Conservation (phyloP, 495 filamentous ascomycete genomes). For the Hypoxylon lienhwacheense region DNA sequence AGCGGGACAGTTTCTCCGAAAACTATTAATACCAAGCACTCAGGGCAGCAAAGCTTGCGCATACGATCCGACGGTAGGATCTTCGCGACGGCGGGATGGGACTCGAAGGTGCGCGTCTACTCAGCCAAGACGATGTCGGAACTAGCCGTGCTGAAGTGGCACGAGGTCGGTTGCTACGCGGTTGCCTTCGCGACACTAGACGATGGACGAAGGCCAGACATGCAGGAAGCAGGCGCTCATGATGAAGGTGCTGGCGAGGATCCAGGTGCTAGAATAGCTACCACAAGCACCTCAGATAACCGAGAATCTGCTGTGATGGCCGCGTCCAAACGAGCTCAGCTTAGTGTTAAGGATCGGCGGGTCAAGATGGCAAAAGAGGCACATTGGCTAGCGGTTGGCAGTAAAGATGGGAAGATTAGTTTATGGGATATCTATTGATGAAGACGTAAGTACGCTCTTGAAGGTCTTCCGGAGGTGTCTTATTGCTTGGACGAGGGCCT, state of each 20-base stretch:
- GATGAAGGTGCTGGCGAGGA: neutral
- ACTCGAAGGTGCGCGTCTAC: conserved; percentile 78
- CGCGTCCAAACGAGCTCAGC: conserved; percentile 36
- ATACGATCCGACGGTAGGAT: conserved; percentile 81
- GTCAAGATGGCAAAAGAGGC: conserved; percentile 64
- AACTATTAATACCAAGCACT: conserved; percentile 74
- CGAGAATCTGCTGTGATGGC: conserved; percentile 4
- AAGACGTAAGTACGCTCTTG: neutral
- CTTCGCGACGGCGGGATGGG: conserved; percentile 94
- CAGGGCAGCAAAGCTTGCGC: conserved; percentile 79
- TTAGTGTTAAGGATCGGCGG: conserved; percentile 64
- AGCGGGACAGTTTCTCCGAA: conserved; percentile 53
- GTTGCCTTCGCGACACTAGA: conserved; percentile 68
- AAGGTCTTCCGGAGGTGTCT: neutral
- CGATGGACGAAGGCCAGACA: conserved; percentile 6
- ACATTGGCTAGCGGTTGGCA: conserved; percentile 89
- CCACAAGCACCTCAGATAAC: neutral
- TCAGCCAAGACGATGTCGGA: conserved; percentile 79
- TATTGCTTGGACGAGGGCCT: neutral
- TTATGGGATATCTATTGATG: conserved; percentile 95
- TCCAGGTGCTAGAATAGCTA: neutral
- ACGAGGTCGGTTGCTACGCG: conserved; percentile 86
- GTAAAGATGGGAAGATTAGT: conserved; percentile 94
- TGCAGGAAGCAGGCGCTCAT: neutral
- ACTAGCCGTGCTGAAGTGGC: conserved; percentile 94